These are phyloP conservation scores for Breviolum minutum DNA, from an alignment of 73 alveolate species.

Conservation along the genomic window DNA sequence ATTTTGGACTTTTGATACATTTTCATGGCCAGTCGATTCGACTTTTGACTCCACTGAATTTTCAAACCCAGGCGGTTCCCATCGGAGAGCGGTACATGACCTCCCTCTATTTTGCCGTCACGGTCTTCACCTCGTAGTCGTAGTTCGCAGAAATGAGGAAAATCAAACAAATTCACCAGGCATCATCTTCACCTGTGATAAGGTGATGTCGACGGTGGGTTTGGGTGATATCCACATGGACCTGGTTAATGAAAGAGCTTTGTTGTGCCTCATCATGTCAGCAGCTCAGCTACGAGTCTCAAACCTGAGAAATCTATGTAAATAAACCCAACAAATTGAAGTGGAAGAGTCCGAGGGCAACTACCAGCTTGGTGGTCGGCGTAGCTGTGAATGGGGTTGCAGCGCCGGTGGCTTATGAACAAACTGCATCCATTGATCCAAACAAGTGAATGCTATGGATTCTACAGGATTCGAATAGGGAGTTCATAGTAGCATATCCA, in stretches of 20 bases:
- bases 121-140: not conserved
- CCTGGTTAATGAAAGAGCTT: slow-evolving; percentile 44
- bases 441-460: too few species aligned
- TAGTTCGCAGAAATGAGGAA: not conserved
- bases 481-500: too few species aligned
- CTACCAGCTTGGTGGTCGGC: slow-evolving; percentile 84
- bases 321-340: not conserved
- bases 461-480: too few species aligned
- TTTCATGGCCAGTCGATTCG: too few species aligned
- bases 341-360: slow-evolving; percentile 11
- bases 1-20: too few species aligned
- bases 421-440: not conserved
- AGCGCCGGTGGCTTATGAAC: not conserved
- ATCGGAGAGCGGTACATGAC: slow-evolving; percentile 74
- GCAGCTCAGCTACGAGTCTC: not conserved
- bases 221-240: slow-evolving; percentile 80
- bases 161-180: not conserved
- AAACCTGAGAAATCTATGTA: too few species aligned
- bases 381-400: slow-evolving; percentile 85
- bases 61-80: slow-evolving; percentile 32
- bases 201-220: slow-evolving; percentile 84
- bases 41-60: too few species aligned
- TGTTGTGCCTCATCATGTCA: slow-evolving; percentile 62
- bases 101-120: slow-evolving; percentile 53
- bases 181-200: not conserved